Evolutionary conservation across 257 asterid species (phyloP).

Genomic region (Ophiorrhiza pumila): DNA sequence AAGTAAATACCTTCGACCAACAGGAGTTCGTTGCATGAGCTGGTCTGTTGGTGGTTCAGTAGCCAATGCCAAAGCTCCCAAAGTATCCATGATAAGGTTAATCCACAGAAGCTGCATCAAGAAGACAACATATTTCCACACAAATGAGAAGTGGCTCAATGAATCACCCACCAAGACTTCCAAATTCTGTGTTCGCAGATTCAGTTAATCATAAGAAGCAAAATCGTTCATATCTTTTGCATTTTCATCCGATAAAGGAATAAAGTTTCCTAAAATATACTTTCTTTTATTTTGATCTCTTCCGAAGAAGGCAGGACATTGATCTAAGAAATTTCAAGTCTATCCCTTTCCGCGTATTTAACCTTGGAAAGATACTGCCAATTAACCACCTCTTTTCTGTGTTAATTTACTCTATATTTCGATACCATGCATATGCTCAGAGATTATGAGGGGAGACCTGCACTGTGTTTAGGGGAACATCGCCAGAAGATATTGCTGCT

Average conservation of each 20-base stretch:
- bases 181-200: not conserved
- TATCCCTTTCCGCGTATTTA: not conserved
- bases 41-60: conserved; percentile 97
- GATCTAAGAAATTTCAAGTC: not conserved
- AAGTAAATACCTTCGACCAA: conserved; percentile 78
- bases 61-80: conserved; percentile 97
- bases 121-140: not conserved
- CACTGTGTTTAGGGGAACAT: conserved; percentile 86
- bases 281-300: not conserved
- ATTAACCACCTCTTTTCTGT: too few relatives aligned
- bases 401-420: too few relatives aligned
- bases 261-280: not conserved
- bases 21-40: conserved; percentile 87
- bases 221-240: not conserved
- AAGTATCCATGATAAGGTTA: conserved; percentile 96
- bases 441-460: conserved; percentile 48
- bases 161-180: not conserved
- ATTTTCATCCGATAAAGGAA: not conserved
- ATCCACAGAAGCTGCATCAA: conserved; percentile 86
- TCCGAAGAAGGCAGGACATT: not conserved
- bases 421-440: not conserved
- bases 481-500: conserved; percentile 84
- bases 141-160: not conserved
- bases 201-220: not conserved
- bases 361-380: not conserved